Conservation (phyloP, 768 basidiomycete species). For the Leccinum olivaceopallidum region DNA sequence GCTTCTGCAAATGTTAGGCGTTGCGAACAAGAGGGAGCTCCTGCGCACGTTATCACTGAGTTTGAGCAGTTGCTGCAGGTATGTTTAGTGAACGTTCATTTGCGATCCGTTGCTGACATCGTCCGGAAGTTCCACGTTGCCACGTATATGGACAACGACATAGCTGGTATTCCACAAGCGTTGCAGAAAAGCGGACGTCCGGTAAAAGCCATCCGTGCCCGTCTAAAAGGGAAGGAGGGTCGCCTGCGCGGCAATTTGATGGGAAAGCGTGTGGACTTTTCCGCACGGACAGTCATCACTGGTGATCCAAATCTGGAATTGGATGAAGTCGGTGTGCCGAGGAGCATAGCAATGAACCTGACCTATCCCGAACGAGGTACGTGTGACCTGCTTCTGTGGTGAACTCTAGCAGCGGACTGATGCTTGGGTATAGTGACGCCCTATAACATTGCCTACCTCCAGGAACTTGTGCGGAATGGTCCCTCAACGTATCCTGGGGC, state of each 20-base stretch:
- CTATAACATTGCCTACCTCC: constrained; percentile 93
- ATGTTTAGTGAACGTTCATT: constrained; percentile 19
- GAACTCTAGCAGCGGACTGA: constrained; percentile 4
- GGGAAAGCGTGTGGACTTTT: constrained; percentile 99
- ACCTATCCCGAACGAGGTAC: constrained; percentile 95
- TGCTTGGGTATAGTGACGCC: constrained; percentile 71
- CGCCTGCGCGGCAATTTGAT: constrained; percentile 97
- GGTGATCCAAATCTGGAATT: constrained; percentile 97
- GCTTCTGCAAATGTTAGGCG: constrained; percentile 89
- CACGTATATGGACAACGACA: constrained; percentile 99
- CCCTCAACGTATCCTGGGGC: constrained; percentile 96
- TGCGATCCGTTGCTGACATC: constrained; percentile 1
- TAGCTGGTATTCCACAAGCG: constrained; percentile 96
- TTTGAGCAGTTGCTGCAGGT: constrained; percentile 97
- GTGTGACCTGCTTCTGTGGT: constrained; percentile 16
- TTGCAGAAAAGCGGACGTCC: constrained; percentile 97
- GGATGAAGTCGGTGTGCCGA: constrained; percentile 96
- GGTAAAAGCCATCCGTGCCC: constrained; percentile 96
- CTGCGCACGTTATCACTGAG: constrained; percentile 92
- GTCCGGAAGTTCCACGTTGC: constrained; percentile 87
- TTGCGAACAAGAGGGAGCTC: constrained; percentile 95
- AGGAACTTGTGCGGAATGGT: constrained; percentile 93
- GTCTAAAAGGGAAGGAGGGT: constrained; percentile 98
- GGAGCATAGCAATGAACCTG: constrained; percentile 94
- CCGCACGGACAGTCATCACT: constrained; percentile 98